Percentiles rank a stretch among this genome's conserved stretches.
Conservation (phyloP, 2,329 filamentous ascomycete species). For the Colletotrichum eremochloae region DNA sequence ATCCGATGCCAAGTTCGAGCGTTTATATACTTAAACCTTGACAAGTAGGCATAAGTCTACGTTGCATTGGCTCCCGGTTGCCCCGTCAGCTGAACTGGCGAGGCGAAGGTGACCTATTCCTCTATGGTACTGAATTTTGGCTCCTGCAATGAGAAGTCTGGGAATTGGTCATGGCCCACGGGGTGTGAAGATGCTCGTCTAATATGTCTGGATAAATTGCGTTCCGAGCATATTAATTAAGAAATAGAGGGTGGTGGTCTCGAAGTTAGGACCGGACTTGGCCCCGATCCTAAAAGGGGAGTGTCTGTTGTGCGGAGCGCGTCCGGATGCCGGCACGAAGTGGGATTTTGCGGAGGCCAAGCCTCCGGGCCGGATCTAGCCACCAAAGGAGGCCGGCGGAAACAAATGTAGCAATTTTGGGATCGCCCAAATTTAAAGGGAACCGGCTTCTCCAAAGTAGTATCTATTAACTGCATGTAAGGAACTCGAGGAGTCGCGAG, state of each 20-base stretch:
- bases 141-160: background rate
- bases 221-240: constrained; percentile 19
- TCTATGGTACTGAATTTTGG: background rate
- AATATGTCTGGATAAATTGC: background rate
- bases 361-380: constrained; percentile 28
- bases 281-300: background rate
- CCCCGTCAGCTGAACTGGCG: background rate
- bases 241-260: background rate
- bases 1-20: constrained; percentile 28
- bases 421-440: background rate
- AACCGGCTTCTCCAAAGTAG: background rate
- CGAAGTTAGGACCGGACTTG: background rate
- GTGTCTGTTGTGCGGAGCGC: background rate
- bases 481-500: background rate
- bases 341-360: constrained; percentile 22
- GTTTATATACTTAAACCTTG: constrained; percentile 18
- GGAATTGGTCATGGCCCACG: background rate
- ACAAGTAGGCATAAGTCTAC: background rate
- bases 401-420: background rate
- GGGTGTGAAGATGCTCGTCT: background rate
- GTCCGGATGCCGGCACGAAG: background rate
- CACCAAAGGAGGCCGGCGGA: background rate
- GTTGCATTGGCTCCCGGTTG: constrained; percentile 8
- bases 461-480: no score
- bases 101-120: background rate